Evolutionary conservation across 306 rosid genomes (phyloP).

Genomic region (Cicer pinnatifidum): DNA sequence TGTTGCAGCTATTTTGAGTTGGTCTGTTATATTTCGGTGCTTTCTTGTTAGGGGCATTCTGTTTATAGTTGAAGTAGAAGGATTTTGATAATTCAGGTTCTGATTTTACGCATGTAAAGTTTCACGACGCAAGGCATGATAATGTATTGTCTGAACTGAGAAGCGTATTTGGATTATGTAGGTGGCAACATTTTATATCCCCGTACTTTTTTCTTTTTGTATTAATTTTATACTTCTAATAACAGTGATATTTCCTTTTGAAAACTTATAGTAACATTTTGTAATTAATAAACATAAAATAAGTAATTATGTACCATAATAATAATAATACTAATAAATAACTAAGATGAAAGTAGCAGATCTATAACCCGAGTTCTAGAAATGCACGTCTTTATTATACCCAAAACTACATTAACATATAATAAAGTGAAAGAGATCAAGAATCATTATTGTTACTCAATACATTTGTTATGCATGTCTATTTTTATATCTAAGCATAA

Average conservation of each 20-base stretch:
- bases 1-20: slow-evolving; percentile 51
- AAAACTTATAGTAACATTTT: background rate
- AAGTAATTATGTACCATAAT: no score
- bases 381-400: no score
- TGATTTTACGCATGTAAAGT: slow-evolving; percentile 50
- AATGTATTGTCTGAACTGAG: slow-evolving; percentile 44
- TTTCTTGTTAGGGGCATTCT: slow-evolving; percentile 45
- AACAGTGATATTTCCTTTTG: background rate
- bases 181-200: slow-evolving; percentile 37
- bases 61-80: slow-evolving; percentile 48
- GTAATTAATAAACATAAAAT: background rate
- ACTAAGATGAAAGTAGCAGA: background rate
- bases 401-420: no score
- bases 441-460: no score
- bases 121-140: slow-evolving; percentile 40
- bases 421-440: no score
- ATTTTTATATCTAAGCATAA: no score
- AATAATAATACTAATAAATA: background rate
- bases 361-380: background rate
- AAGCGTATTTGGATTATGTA: slow-evolving; percentile 37
- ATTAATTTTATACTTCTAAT: background rate
- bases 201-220: background rate
- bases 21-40: slow-evolving; percentile 42
- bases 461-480: no score
- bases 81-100: slow-evolving; percentile 47